Conservation (phyloP, 2,329 filamentous ascomycete species). For the Zasmidium citrigriseum region DNA sequence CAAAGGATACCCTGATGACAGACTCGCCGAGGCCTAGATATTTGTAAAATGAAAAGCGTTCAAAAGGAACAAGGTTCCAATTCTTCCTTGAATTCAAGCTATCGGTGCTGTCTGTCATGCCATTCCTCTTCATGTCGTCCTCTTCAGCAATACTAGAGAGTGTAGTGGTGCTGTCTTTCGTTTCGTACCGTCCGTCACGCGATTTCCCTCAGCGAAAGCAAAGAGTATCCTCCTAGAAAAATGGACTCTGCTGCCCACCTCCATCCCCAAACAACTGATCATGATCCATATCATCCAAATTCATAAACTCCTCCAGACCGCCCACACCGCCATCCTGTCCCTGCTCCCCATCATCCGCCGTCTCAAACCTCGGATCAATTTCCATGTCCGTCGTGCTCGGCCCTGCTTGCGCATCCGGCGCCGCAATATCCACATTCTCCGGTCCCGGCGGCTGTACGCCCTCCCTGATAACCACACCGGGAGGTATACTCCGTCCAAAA, state of each 20-base stretch:
- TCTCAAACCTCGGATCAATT: slow-evolving; percentile 36
- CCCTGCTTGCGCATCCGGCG: not conserved
- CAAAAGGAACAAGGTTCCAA: too few relatives aligned
- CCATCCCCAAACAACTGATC: not conserved
- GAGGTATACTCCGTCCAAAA: slow-evolving; percentile 44
- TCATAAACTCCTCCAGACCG: slow-evolving; percentile 44
- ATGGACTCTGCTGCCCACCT: not conserved
- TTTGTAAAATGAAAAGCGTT: too few relatives aligned
- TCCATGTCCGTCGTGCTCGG: slow-evolving; percentile 21
- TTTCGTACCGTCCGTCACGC: too few relatives aligned
- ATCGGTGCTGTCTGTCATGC: too few relatives aligned
- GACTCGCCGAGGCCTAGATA: too few relatives aligned
- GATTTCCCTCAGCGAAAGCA: too few relatives aligned
- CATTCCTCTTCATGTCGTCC: too few relatives aligned
- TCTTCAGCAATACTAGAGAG: too few relatives aligned
- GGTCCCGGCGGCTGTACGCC: slow-evolving; percentile 38
- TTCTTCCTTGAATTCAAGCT: too few relatives aligned
- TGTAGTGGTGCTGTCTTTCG: too few relatives aligned
- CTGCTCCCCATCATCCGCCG: slow-evolving; percentile 21
- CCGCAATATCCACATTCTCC: slow-evolving; percentile 21
- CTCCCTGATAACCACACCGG: slow-evolving; percentile 40
- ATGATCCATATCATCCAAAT: slow-evolving; percentile 38
- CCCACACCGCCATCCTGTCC: slow-evolving; percentile 6
- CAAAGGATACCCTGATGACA: too few relatives aligned
- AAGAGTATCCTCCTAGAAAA: too few relatives aligned